Base-by-base conservation (phyloP, 163 green algal species). In the Scenedesmus sp. region DNA sequence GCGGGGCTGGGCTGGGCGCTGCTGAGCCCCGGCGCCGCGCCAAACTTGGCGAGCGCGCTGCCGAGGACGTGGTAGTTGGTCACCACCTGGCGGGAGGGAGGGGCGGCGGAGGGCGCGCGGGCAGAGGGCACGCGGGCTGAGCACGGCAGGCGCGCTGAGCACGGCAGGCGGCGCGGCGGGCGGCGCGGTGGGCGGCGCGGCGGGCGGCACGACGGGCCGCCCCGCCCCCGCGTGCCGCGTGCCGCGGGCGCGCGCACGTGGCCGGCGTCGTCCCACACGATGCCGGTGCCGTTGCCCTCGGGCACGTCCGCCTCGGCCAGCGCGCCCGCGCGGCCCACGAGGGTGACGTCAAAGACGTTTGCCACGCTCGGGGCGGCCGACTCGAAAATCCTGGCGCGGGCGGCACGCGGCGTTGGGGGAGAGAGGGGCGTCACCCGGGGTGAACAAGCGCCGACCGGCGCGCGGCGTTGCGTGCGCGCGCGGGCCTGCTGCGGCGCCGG, bases 271-370 rank as follows among this genome's bases (percentile, higher is more conserved):
- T 91, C 87, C 73, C 77, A 89, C 13, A 91, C 65, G n/a, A 81
- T 74, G 50, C 90, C 92, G 34, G 71, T 92, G 63, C 92, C 92
- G 60, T 96, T 96, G 70, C 92, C 92, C 75, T 94, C 87, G n/a
- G 91, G 87, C n/a, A 88, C 53, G 28, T 93, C 89, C 29, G 85
- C 87, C 10, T 86, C 81, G 58, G 63, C 29, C 3, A 82, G 63
- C 26, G 67, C 44, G 26, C 57, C 50, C 22, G 45, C 29, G 14
- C 77, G 56, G 10, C 91, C 90, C 77, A 83, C 80, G 2, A 95
- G 80, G 1, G 87, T 92, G 24, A 91, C 51, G 71, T 96, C 92
- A 74, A 92, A 91, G 2, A 96, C 70, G 22, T 91, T 94, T 4
- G 85, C 87, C 9, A 95, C 87, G 1, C 83, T 84, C 28, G 84